Evolutionary conservation across 768 basidiomycete genomes (phyloP), one percentile per base, ranked within the genome.

Genomic region (Cystofilobasidium macerans): DNA sequence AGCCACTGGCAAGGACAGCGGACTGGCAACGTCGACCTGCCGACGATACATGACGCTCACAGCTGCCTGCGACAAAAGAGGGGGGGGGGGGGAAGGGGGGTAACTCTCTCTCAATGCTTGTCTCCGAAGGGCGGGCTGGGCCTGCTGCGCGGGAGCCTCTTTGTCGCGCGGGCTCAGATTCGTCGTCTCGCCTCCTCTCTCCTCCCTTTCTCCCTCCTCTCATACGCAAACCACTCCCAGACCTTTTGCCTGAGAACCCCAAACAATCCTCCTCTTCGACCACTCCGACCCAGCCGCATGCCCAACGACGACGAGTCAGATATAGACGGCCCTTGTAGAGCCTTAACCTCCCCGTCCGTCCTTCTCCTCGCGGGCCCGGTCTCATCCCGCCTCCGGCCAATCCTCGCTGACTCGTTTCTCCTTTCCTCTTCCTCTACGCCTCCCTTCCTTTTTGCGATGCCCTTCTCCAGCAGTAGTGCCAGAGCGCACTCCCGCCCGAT

Each of bases 271-370:
- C 48, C 48, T 32, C 48, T 26, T 53, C 48, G 28, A 6, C 26
- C 42, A 3, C 42, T 14, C 42, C 28, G 24, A 18, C 51, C 30
- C 51, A 54, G 28, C 30, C 51, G 51, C 51, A 54, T 54, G 51
- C n/a, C n/a, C n/a, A 28, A 30, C 51, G 51, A 54, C 6, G 51
- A 54, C 30, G 51, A 54, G 16, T 32, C 51, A 4, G 51, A 54
- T 54, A 54, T 54, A 54, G 51, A 42, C 14, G 42, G 28, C 13
- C 28, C 51, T 54, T 32, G 28, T 54, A 54, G 51, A 54, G 14
- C 51, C 32, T 54, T 54, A 54, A 26, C 20, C 18, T 13, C 12
- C 51, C n/a, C 7, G 58, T 60, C 24, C 38, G 36, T 60, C 38
- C 38, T 30, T 42, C 26, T 32, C 43, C 57, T 16, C 32, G 28